These are phyloP conservation scores for Daedalea quercina DNA, from an alignment of 768 basidiomycete genomes.

Conservation along the genomic window DNA sequence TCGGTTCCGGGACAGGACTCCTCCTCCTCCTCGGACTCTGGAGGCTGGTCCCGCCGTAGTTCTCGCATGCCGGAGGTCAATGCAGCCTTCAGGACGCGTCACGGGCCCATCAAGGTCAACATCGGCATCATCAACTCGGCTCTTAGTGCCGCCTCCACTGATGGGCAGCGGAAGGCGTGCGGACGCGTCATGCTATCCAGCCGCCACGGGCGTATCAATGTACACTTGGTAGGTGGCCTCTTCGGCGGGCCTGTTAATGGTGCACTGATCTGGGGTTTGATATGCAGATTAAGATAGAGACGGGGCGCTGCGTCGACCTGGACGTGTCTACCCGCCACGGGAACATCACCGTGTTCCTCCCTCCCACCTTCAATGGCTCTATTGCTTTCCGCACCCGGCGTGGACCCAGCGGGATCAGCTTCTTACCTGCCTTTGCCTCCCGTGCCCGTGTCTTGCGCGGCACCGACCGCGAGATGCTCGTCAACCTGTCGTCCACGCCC, in stretches of 20 bases:
- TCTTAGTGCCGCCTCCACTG: conserved; percentile 4
- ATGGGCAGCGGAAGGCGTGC: neutral
- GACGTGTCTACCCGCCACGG: conserved; percentile 1
- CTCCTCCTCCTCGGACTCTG: neutral
- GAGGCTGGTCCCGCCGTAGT: neutral
- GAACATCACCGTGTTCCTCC: conserved; percentile 13
- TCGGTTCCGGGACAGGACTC: neutral
- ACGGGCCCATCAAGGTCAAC: conserved; percentile 18
- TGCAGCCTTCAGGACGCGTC: conserved; percentile 19
- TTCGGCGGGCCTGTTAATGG: neutral
- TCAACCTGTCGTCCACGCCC: conserved; percentile 6
- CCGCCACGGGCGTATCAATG: conserved; percentile 15
- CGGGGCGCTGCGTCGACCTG: neutral
- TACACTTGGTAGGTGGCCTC: conserved; percentile 16
- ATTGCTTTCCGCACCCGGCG: conserved; percentile 7
- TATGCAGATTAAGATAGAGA: conserved; percentile 8
- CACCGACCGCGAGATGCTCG: conserved; percentile 11
- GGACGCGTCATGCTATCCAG: conserved; percentile 12
- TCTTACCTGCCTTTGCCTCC: conserved; percentile 14
- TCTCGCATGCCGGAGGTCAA: conserved; percentile 11
- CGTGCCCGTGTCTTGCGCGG: conserved; percentile 13
- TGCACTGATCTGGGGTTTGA: neutral
- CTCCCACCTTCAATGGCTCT: conserved; percentile 14
- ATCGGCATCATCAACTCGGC: conserved; percentile 9
- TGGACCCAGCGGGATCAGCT: conserved; percentile 1